Evolutionary conservation across 2,329 filamentous ascomycete species (phyloP), one percentile per base, ranked within the genome.

Genomic region (Neofusicoccum umdonicola): DNA sequence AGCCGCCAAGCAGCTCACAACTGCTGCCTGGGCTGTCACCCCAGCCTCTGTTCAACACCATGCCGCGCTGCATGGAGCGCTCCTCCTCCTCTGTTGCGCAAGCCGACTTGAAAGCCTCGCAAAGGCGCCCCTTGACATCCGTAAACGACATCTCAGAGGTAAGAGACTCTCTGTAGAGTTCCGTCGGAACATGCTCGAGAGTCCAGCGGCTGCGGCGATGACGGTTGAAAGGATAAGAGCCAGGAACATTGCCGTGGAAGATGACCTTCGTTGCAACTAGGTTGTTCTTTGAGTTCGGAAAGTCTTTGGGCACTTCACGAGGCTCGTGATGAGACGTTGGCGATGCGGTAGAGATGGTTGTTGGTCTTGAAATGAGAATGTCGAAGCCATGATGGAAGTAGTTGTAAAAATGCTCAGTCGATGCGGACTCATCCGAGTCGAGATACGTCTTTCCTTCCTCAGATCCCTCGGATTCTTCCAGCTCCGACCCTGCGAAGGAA

Each of bases 351-450:
- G 76, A 76, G 39, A 76, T 72, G 19, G 74, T 68, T 0, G 86
- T 87, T 0, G 91, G 90, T 35, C 88, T 87, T 0, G 94, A 96
- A n/a, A 99, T 86, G 4, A 98, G 84, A 9, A 97, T 86, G 76
- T 99, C 95, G 73, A 99, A 96, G 1, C 95, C 95, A 67, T 97
- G 89, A 69, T 94, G 90, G 74, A 97, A 99, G 76, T 99, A 99
- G 76, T 98, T 98, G 79, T 95, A 97, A 75, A 98, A 99, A 42
- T 82, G 78, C 74, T 96, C 92, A 3, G 87, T 85, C 1, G 88
- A 86, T 3, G 77, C 88, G 69, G 74, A 83, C 80, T 68, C 82
- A 35, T 78, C 76, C 7, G 45, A 34, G 34, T 66, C 51, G n/a
- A 63, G 7, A n/a, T 44, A 54, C 6, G 35, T n/a, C 13, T 65